Percentiles rank a stretch among this genome's conserved stretches.
These are phyloP conservation scores for Spencermartinsiella ligniputridi DNA, from an alignment of 1,139 yeast species.

Conservation along the genomic window DNA sequence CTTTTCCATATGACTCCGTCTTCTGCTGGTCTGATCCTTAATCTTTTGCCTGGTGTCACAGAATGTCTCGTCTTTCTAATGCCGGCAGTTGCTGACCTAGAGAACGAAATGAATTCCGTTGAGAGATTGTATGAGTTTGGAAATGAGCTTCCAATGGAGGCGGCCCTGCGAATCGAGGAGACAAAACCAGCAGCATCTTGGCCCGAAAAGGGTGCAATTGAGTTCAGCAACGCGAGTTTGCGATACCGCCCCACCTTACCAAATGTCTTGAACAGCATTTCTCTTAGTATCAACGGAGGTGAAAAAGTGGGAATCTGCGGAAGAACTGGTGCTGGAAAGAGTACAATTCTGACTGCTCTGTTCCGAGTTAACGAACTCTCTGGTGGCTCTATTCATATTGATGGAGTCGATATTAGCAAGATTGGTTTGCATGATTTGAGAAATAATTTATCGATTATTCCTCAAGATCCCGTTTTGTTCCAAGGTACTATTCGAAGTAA, in stretches of 20 bases:
- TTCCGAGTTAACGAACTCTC: slow-evolving; percentile 56
- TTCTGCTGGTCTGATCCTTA: slow-evolving; percentile 58
- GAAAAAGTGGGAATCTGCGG: slow-evolving; percentile 75
- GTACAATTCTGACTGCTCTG: slow-evolving; percentile 62
- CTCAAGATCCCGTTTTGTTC: slow-evolving; percentile 76
- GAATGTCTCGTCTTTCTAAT: slow-evolving; percentile 28
- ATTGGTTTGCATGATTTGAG: slow-evolving; percentile 57
- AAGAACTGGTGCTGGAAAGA: slow-evolving; percentile 77
- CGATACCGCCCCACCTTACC: slow-evolving; percentile 76
- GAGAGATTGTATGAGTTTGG: slow-evolving; percentile 76
- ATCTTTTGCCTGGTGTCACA: slow-evolving; percentile 27
- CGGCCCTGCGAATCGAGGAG: slow-evolving; percentile 49
- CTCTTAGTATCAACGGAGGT: slow-evolving; percentile 44
- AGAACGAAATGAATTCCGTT: slow-evolving; percentile 81
- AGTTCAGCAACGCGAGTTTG: slow-evolving; percentile 57
- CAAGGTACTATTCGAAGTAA: slow-evolving; percentile 64
- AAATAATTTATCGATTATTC: slow-evolving; percentile 62
- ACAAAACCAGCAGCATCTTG: slow-evolving; percentile 61
- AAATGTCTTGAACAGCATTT: slow-evolving; percentile 56
- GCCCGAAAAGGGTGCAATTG: slow-evolving; percentile 59
- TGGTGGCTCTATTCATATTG: slow-evolving; percentile 51
- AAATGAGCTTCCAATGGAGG: slow-evolving; percentile 61
- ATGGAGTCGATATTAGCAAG: slow-evolving; percentile 53
- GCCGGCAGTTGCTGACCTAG: slow-evolving; percentile 56
- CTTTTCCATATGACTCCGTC: slow-evolving; percentile 57